Conservation (phyloP, 768 basidiomycete species). For the Strobilomyces dryophilus region DNA sequence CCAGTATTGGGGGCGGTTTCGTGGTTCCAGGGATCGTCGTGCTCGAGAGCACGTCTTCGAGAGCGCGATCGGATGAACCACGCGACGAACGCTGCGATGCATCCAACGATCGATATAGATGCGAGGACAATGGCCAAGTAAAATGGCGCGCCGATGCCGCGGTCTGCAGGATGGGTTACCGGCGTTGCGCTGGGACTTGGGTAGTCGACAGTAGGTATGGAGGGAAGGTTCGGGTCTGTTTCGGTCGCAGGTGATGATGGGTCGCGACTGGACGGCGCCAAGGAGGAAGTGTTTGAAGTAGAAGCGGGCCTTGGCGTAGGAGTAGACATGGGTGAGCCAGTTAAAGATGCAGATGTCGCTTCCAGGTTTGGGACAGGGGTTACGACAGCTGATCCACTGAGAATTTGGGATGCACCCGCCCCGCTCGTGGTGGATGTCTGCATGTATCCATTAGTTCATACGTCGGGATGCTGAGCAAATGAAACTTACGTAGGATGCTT, state of each 20-base stretch:
- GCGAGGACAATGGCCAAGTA: slow-evolving; percentile 51
- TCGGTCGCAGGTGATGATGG: slow-evolving; percentile 5
- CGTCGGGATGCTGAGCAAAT: not conserved
- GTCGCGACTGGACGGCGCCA: slow-evolving; percentile 4
- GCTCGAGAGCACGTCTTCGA: slow-evolving; percentile 33
- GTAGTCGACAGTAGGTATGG: slow-evolving; percentile 21
- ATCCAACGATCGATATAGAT: slow-evolving; percentile 41
- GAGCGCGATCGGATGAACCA: slow-evolving; percentile 44
- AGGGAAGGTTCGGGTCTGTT: slow-evolving; percentile 20
- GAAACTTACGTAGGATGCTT: slow-evolving; percentile 4
- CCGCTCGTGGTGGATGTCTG: slow-evolving; percentile 9
- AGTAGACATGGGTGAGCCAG: not conserved
- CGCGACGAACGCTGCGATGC: slow-evolving; percentile 43
- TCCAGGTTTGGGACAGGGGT: slow-evolving; percentile 17
- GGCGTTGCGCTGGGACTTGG: slow-evolving; percentile 24
- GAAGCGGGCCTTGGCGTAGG: not conserved
- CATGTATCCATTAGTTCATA: not conserved
- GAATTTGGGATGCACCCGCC: not conserved
- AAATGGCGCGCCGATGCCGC: slow-evolving; percentile 35
- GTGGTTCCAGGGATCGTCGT: slow-evolving; percentile 33
- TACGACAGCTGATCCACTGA: not conserved
- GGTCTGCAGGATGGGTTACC: slow-evolving; percentile 16
- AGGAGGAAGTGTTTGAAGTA: not conserved
- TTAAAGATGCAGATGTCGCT: slow-evolving; percentile 14
- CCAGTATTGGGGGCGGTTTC: slow-evolving; percentile 4